phyloP scores from a whole-genome alignment of 768 basidiomycete genomes.

The Suillus brevipes region DNA sequence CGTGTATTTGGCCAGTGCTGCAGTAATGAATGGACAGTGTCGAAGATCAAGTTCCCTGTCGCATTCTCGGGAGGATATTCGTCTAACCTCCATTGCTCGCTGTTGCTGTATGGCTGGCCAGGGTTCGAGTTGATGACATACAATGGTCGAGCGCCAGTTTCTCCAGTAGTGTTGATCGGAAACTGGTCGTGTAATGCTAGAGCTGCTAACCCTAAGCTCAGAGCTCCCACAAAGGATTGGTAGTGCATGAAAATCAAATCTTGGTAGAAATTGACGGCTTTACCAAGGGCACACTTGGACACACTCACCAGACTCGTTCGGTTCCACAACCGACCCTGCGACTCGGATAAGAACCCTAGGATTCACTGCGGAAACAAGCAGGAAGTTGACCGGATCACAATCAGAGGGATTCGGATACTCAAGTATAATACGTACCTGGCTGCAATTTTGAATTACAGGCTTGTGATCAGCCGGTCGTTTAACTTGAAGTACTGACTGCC shows the following conservation, averaged over 20 bases:
- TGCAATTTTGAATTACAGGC: no score
- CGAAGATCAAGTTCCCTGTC: slow-evolving; percentile 37
- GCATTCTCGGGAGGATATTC: slow-evolving; percentile 24
- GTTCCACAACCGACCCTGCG: no score
- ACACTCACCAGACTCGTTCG: no score
- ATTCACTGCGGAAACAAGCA: no score
- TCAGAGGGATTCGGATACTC: no score
- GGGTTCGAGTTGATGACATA: neutral
- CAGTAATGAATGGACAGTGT: slow-evolving; percentile 33
- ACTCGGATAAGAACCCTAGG: no score
- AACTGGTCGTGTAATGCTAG: neutral
- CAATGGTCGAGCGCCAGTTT: neutral
- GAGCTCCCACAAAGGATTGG: neutral
- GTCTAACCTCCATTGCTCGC: slow-evolving; percentile 21
- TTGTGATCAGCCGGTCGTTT: no score
- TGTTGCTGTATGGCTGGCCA: neutral
- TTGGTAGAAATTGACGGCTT: neutral
- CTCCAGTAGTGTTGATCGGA: neutral
- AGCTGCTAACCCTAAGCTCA: neutral
- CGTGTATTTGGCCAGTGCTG: slow-evolving; percentile 42
- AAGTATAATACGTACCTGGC: no score
- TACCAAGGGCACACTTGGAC: no score
- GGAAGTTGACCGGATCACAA: no score
- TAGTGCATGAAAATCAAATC: neutral
- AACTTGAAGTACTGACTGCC: no score